phyloP scores from a whole-genome alignment of 495 filamentous ascomycete species.

The Daldinia concentrica region DNA sequence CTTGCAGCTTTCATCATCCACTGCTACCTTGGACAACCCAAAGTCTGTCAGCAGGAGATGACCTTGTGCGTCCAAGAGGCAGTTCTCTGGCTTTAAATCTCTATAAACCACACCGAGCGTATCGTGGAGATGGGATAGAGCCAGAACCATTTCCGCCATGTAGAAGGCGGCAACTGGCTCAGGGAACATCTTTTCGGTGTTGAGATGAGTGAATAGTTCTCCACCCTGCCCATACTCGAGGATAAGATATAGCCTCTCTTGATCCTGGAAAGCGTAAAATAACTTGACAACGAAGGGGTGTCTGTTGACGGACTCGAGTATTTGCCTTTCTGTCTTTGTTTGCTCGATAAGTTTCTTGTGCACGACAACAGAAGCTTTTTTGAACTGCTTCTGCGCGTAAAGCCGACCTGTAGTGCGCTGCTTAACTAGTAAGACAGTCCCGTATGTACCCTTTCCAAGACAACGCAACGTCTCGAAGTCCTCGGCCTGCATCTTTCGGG shows the following conservation, averaged over 20 bases:
- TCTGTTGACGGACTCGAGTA: slow-evolving; percentile 92
- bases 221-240: slow-evolving; percentile 98
- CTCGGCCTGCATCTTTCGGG: slow-evolving; percentile 85
- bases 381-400: slow-evolving; percentile 98
- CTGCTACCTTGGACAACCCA: slow-evolving; percentile 93
- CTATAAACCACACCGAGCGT: slow-evolving; percentile 94
- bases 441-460: slow-evolving; percentile 94
- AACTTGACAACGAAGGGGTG: slow-evolving; percentile 98
- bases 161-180: slow-evolving; percentile 92
- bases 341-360: slow-evolving; percentile 95
- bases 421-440: slow-evolving; percentile 91
- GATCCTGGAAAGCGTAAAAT: slow-evolving; percentile 98
- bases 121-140: slow-evolving; percentile 89
- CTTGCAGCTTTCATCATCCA: slow-evolving; percentile 80
- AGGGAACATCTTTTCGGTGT: slow-evolving; percentile 88
- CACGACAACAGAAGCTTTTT: slow-evolving; percentile 90
- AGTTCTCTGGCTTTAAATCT: slow-evolving; percentile 98
- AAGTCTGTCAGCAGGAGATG: slow-evolving; percentile 97
- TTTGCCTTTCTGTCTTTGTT: slow-evolving; percentile 93
- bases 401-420: slow-evolving; percentile 86
- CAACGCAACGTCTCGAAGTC: slow-evolving; percentile 96
- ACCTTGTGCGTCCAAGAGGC: slow-evolving; percentile 88
- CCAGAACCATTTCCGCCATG: slow-evolving; percentile 97
- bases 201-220: slow-evolving; percentile 90
- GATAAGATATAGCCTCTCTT: slow-evolving; percentile 96